phyloP scores from a whole-genome alignment of 1,284 basidiomycete genomes.

The Heterobasidion parviporum region DNA sequence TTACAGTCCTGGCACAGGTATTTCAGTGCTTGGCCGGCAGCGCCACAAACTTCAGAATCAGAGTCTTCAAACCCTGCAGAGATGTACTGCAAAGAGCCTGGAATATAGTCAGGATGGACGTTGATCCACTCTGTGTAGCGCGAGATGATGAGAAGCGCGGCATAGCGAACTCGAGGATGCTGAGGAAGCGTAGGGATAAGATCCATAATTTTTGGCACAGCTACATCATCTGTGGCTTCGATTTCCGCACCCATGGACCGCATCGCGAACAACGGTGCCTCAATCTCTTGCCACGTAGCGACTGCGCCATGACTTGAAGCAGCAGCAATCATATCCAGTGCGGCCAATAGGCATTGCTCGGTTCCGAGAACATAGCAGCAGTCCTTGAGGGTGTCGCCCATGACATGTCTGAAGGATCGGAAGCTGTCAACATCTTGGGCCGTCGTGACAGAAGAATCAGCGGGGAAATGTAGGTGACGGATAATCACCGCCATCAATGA shows the following conservation, averaged over 20 bases:
- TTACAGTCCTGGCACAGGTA: conserved; percentile 97
- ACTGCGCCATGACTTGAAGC: conserved; percentile 54
- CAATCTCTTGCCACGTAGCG: conserved; percentile 89
- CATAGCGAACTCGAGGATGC: conserved; percentile 92
- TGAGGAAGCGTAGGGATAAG: conserved; percentile 85
- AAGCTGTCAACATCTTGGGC: conserved; percentile 92
- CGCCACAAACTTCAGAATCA: conserved; percentile 81
- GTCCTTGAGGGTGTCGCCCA: conserved; percentile 99
- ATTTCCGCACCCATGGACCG: conserved; percentile 97
- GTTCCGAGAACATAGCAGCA: conserved; percentile 94
- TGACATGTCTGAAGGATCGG: conserved; percentile 91
- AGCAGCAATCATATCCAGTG: conserved; percentile 74
- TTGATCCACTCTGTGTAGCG: conserved; percentile 98
- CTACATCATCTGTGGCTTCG: conserved; percentile 74
- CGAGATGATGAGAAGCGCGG: conserved; percentile 90
- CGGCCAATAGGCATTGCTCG: conserved; percentile 74
- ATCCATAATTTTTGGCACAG: conserved; percentile 93
- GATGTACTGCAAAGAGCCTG: conserved; percentile 84
- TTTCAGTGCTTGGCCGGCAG: conserved; percentile 93
- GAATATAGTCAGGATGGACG: conserved; percentile 83
- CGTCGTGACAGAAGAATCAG: conserved; percentile 55
- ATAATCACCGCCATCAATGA: conserved; percentile 85
- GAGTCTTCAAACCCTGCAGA: conserved; percentile 84
- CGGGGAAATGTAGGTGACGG: conserved; percentile 87
- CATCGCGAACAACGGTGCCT: conserved; percentile 97